These are phyloP conservation scores for Lecanicillium sp. DNA, from an alignment of 2,329 filamentous ascomycete genomes.

Conservation along the genomic window DNA sequence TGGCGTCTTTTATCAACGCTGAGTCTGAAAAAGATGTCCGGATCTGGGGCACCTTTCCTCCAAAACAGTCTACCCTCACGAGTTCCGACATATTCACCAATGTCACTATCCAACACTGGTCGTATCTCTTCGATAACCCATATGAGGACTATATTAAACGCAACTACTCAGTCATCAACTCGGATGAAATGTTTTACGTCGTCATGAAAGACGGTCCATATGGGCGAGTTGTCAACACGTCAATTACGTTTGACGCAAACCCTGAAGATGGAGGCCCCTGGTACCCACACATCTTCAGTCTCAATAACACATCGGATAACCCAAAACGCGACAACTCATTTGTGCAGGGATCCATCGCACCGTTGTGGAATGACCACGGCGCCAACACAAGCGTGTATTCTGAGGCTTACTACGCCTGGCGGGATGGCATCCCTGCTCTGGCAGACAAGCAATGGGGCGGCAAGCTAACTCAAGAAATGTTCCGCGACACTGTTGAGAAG, in stretches of 20 bases:
- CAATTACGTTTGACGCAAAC: slow-evolving; percentile 23
- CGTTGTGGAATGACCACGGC: slow-evolving; percentile 18
- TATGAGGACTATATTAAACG: slow-evolving; percentile 14
- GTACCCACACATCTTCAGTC: slow-evolving; percentile 17
- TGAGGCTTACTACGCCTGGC: slow-evolving; percentile 18
- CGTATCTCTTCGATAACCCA: slow-evolving; percentile 14
- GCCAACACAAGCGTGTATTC: slow-evolving; percentile 16
- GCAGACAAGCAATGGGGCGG: slow-evolving; percentile 21
- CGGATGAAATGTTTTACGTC: slow-evolving; percentile 16
- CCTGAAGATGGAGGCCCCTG: slow-evolving; percentile 11
- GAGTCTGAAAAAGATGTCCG: slow-evolving; percentile 34
- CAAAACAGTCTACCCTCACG: slow-evolving; percentile 14
- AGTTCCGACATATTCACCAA: slow-evolving; percentile 10
- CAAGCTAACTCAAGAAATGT: slow-evolving; percentile 9
- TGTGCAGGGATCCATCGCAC: slow-evolving; percentile 14
- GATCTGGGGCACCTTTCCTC: slow-evolving; percentile 39
- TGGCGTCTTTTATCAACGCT: slow-evolving; percentile 37
- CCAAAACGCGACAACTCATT: slow-evolving; percentile 8
- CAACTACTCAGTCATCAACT: slow-evolving; percentile 17
- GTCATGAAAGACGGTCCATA: slow-evolving; percentile 32
- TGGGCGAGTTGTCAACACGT: slow-evolving; percentile 36
- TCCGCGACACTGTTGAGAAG: slow-evolving; percentile 8
- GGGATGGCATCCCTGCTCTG: slow-evolving; percentile 15
- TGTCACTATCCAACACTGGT: slow-evolving; percentile 29
- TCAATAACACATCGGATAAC: slow-evolving; percentile 12